Percentiles rank a stretch among this genome's conserved stretches.
These are phyloP conservation scores for Linnemannia zychae DNA, from an alignment of 192 early-diverging fungal genomes.

Conservation along the genomic window DNA sequence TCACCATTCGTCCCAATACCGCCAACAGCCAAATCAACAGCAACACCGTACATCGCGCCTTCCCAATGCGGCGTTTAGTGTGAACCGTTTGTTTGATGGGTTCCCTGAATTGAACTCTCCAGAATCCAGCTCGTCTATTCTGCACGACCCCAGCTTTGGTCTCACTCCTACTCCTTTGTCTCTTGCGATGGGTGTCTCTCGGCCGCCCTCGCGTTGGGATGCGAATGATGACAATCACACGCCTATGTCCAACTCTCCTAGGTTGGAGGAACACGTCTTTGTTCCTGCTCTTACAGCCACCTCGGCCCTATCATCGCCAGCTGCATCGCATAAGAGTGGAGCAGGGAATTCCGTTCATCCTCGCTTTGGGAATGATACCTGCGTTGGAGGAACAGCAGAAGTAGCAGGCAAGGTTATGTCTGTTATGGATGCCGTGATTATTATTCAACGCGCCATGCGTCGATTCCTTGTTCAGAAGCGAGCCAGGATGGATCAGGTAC, in stretches of 20 bases:
- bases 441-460: constrained; percentile 56
- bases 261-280: constrained; percentile 12
- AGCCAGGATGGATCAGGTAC: constrained; percentile 18
- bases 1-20: neutral
- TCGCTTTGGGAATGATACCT: neutral
- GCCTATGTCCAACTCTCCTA: constrained; percentile 38
- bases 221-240: constrained; percentile 17
- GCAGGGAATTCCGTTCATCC: neutral
- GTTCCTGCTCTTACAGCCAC: neutral
- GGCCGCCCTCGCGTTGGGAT: constrained; percentile 26
- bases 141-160: neutral
- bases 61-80: constrained; percentile 15
- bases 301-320: neutral
- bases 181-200: neutral
- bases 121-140: neutral
- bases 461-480: constrained; percentile 32
- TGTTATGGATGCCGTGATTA: constrained; percentile 24
- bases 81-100: constrained; percentile 23
- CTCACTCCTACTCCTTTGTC: neutral
- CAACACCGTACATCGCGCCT: constrained; percentile 23
- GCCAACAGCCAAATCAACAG: constrained; percentile 11
- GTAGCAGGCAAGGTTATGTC: neutral
- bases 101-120: constrained; percentile 25
- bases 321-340: neutral
- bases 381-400: no score